Conservation (phyloP, 805 yeast genomes). For the Lachancea lanzarotensis region DNA sequence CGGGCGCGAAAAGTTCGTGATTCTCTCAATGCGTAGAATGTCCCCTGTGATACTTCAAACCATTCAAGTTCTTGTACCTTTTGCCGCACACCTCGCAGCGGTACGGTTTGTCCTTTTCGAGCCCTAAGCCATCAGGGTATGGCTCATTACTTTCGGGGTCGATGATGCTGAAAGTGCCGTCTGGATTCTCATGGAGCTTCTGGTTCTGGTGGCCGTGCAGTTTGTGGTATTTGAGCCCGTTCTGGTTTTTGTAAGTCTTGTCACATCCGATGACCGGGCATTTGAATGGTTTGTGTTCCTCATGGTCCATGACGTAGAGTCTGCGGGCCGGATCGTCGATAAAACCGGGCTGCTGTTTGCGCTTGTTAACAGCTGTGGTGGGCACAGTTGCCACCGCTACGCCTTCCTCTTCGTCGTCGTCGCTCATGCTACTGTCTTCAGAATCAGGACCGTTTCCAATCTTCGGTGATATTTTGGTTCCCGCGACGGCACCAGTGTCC, state of each 20-base stretch:
- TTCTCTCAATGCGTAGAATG: conserved; percentile 83
- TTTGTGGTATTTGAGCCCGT: conserved; percentile 92
- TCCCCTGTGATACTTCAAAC: conserved; percentile 93
- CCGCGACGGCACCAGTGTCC: neutral
- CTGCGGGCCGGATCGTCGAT: conserved; percentile 97
- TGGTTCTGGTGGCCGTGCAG: conserved; percentile 97
- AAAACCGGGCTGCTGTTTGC: conserved; percentile 47
- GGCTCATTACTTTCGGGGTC: conserved; percentile 89
- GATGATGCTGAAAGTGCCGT: conserved; percentile 85
- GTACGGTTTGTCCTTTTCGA: conserved; percentile 97
- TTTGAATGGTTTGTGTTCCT: conserved; percentile 89
- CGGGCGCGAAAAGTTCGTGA: neutral
- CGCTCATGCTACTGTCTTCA: conserved; percentile 15
- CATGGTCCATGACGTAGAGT: conserved; percentile 83
- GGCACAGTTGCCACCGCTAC: conserved; percentile 9
- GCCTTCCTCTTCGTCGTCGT: conserved; percentile 22
- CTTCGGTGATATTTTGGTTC: conserved; percentile 2
- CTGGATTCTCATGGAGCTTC: conserved; percentile 80
- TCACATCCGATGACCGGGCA: conserved; percentile 99
- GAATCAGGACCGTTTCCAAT: conserved; percentile 4
- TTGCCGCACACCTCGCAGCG: conserved; percentile 98
- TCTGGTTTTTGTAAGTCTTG: conserved; percentile 94
- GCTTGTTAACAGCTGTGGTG: conserved; percentile 6
- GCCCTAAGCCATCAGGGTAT: conserved; percentile 85
- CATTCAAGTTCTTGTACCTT: conserved; percentile 91